Percentiles rank a stretch among this genome's conserved stretches.
phyloP scores from a whole-genome alignment of 2,329 filamentous ascomycete species.

The Lecanosticta acicola region DNA sequence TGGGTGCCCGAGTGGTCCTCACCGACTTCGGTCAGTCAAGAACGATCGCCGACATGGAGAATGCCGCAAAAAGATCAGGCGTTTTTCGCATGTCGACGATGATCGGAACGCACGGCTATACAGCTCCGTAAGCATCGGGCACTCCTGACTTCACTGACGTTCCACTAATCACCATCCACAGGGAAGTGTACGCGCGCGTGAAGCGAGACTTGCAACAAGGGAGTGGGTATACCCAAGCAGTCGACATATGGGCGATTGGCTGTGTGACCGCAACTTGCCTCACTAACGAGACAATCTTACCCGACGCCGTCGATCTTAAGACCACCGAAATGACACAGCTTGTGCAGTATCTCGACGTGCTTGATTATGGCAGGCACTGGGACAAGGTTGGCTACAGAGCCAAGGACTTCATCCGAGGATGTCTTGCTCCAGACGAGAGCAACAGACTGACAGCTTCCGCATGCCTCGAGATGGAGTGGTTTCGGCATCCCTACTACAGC shows the following conservation, averaged over 20 bases:
- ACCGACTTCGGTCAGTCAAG: constrained; percentile 57
- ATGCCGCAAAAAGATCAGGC: constrained; percentile 15
- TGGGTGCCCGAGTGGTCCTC: constrained; percentile 50
- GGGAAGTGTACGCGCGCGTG: constrained; percentile 35
- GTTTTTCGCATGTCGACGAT: constrained; percentile 47
- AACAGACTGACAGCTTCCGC: constrained; percentile 49
- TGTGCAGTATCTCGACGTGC: constrained; percentile 34
- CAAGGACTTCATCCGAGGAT: constrained; percentile 49
- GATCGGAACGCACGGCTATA: constrained; percentile 53
- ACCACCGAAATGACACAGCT: constrained; percentile 10
- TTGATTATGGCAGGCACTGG: constrained; percentile 43
- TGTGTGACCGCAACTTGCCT: constrained; percentile 49
- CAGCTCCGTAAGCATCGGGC: constrained; percentile 50
- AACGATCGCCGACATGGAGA: constrained; percentile 30
- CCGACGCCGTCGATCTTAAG: constrained; percentile 22
- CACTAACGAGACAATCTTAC: constrained; percentile 47
- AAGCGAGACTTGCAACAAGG: constrained; percentile 10
- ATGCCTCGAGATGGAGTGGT: constrained; percentile 53
- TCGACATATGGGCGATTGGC: constrained; percentile 61
- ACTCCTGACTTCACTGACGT: background rate
- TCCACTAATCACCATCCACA: constrained; percentile 14
- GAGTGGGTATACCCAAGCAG: constrained; percentile 51
- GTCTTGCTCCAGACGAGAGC: constrained; percentile 48
- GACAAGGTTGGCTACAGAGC: constrained; percentile 35
- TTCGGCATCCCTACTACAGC: constrained; percentile 47